Base-by-base conservation (phyloP, 345 rosid species). In the Sisymbrium irio region DNA sequence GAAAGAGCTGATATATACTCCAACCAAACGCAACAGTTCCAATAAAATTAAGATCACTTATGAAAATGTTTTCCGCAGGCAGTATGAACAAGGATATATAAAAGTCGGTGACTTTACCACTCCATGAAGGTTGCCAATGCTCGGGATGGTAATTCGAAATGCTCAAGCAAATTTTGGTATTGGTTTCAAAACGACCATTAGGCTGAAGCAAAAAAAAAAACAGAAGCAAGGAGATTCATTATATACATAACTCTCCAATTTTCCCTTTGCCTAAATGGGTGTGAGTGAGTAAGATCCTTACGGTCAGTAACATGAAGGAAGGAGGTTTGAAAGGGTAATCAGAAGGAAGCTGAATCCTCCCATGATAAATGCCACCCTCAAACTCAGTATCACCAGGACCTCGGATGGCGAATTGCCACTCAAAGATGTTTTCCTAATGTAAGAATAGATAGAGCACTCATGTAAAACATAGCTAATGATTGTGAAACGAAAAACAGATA, bases 111-210 rank as follows among this genome's bases (percentile, higher is more conserved):
- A 67, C 25, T 79, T 78, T 80, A 94, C 98, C 97, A 65, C 98
- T 91, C 98, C 98, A 94, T 17, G 98, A 94, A 47, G 98, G 98
- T 82, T 89, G 98, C 97, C 98, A 94, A 60, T 94, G 98, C 86
- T 94, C 97, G 0, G 98, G 98, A 81, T 94, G 98, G 76, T 94
- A 91, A 84, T 89, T 91, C 1, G 98, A 93, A 72, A 93, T 93
- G 84, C 98, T 93, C 67, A 93, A 76, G 84, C 98, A 93, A 73
- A 93, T 89, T 83, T 91, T 93, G 4, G 98, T 93, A 75, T 91
- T 95, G 53, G 92, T 91, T 66, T 91, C 97, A 60, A 91, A 94
- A 53, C 97, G 96, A 36, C 98, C 97, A 74, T 91, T 94, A 14
- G 97, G 96, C 97, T 94, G 68, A 19, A 19, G 13, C 2, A 37